Conservation (phyloP, 495 filamentous ascomycete species). For the Xylona heveae region DNA sequence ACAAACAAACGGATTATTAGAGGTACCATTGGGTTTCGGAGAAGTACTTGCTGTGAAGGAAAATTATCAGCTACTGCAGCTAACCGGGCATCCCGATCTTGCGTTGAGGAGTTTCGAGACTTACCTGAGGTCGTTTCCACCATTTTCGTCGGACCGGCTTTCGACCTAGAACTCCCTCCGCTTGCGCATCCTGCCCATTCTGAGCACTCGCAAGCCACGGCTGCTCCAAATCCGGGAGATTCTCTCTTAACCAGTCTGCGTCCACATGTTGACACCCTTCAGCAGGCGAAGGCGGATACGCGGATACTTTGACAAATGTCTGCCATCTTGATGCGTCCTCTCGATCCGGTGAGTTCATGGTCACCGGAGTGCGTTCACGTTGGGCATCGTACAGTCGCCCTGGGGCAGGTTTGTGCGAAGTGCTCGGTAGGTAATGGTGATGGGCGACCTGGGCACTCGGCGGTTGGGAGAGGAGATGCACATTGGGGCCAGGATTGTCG, state of each 20-base stretch:
- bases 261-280: conserved; percentile 26
- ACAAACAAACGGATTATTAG: conserved; percentile 65
- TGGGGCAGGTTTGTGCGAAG: conserved; percentile 19
- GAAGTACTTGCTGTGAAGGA: conserved; percentile 7
- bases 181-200: conserved; percentile 27
- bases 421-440: conserved; percentile 35
- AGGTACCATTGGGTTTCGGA: conserved; percentile 71
- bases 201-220: conserved; percentile 30
- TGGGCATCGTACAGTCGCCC: conserved; percentile 19
- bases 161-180: too few species aligned
- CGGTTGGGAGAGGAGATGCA: conserved; percentile 21
- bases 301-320: conserved; percentile 31
- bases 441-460: conserved; percentile 31
- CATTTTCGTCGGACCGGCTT: too few species aligned
- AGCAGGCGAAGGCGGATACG: conserved; percentile 24
- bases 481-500: neutral
- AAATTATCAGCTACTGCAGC: too few species aligned
- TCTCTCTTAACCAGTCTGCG: conserved; percentile 35
- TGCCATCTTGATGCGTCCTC: conserved; percentile 36
- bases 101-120: conserved; percentile 4
- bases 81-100: neutral
- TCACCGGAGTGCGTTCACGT: conserved; percentile 12
- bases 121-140: conserved; percentile 28
- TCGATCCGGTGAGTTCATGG: conserved; percentile 6
- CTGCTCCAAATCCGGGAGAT: conserved; percentile 29